Evolutionary conservation across 441 rosid species (phyloP).

Genomic region (Gossypium lobatum): DNA sequence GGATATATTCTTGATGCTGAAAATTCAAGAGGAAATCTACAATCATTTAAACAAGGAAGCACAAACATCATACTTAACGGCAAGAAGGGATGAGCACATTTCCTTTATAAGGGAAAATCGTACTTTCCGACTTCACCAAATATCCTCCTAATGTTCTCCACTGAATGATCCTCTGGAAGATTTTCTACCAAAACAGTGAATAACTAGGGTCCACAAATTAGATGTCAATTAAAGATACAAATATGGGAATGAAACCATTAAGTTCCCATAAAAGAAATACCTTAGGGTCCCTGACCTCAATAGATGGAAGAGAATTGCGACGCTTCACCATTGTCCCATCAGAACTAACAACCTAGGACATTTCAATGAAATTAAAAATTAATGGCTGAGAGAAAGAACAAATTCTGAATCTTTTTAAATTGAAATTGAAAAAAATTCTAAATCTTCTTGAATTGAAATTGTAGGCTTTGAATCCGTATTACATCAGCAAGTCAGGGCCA

Average conservation of each 20-base stretch:
- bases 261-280: constrained; percentile 34
- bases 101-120: constrained; percentile 6
- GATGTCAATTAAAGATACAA: constrained; percentile 10
- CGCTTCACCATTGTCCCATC: constrained; percentile 88
- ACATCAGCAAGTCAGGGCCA: constrained; percentile 2
- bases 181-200: constrained; percentile 88
- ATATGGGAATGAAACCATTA: not conserved
- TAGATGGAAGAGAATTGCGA: constrained; percentile 45
- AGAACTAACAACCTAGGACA: constrained; percentile 53
- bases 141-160: constrained; percentile 49
- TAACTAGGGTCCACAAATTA: constrained; percentile 50
- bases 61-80: constrained; percentile 2
- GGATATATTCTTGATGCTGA: constrained; percentile 51
- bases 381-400: not conserved
- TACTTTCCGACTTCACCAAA: constrained; percentile 84
- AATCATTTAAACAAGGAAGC: constrained; percentile 7
- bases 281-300: constrained; percentile 71
- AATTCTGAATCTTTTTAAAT: not conserved
- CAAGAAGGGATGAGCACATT: not conserved
- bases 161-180: constrained; percentile 84
- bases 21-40: constrained; percentile 9
- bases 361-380: not conserved
- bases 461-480: not conserved
- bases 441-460: not conserved
- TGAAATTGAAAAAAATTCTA: not conserved